Conservation (phyloP, 768 basidiomycete species). For the Ramaria sp. region DNA sequence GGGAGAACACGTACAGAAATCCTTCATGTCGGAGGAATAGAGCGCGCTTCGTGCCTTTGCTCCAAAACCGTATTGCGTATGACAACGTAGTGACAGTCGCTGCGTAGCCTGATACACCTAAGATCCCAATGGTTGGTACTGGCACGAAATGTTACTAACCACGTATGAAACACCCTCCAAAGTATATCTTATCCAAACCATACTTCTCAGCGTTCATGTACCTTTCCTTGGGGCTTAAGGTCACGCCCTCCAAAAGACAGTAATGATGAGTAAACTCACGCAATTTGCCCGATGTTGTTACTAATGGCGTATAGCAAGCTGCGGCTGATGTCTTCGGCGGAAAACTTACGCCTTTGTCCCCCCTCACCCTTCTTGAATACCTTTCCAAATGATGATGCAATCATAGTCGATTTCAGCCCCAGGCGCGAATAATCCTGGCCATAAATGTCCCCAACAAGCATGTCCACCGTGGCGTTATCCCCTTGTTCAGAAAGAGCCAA, state of each 20-base stretch:
- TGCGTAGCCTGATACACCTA: conserved; percentile 61
- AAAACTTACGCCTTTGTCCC: conserved; percentile 67
- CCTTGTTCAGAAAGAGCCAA: conserved; percentile 86
- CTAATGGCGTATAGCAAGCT: conserved; percentile 93
- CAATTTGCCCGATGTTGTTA: conserved; percentile 99
- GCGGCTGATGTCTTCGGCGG: conserved; percentile 87
- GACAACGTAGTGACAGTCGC: conserved; percentile 96
- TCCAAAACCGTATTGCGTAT: conserved; percentile 99
- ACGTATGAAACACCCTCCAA: conserved; percentile 98
- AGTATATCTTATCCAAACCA: conserved; percentile 91
- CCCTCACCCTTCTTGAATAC: conserved; percentile 79
- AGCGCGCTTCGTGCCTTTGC: conserved; percentile 92
- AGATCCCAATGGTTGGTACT: conserved; percentile 10
- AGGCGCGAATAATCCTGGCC: conserved; percentile 94
- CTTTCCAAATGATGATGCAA: conserved; percentile 97
- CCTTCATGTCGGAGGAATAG: conserved; percentile 97
- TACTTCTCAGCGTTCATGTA: conserved; percentile 99
- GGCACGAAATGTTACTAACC: conserved; percentile 37
- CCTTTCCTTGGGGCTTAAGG: conserved; percentile 27
- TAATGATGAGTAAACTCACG: conserved; percentile 48
- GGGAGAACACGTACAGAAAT: conserved; percentile 62
- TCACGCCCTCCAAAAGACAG: not conserved
- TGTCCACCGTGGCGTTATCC: conserved; percentile 90
- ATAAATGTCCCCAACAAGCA: conserved; percentile 99
- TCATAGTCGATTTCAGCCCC: conserved; percentile 94